Evolutionary conservation across 2,329 filamentous ascomycete species (phyloP).

Genomic region (Pestalotiopsis sp.): DNA sequence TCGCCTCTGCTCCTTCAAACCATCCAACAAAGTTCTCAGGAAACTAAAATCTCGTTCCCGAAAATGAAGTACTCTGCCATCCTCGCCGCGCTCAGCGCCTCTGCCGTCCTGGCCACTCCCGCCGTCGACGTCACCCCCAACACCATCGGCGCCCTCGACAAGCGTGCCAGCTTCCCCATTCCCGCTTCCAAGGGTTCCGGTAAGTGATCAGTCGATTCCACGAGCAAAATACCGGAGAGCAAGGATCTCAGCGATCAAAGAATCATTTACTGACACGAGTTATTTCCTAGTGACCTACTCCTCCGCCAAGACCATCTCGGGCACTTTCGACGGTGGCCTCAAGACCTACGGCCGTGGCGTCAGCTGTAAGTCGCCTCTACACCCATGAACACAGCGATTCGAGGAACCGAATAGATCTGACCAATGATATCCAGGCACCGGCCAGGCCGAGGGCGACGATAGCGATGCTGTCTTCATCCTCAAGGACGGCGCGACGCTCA

Average conservation of each 20-base stretch:
- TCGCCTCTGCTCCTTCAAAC: neutral
- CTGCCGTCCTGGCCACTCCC: conserved; percentile 21
- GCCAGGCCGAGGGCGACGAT: conserved; percentile 46
- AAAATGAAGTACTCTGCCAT: conserved; percentile 27
- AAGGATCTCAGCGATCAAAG: neutral
- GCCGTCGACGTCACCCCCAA: conserved; percentile 22
- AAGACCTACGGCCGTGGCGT: conserved; percentile 47
- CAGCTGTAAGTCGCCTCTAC: conserved; percentile 27
- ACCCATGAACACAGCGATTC: too few relatives aligned
- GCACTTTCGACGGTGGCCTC: conserved; percentile 47
- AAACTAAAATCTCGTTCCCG: neutral
- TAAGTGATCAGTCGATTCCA: neutral
- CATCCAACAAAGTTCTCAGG: neutral
- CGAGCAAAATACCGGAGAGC: neutral
- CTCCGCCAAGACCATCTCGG: conserved; percentile 19
- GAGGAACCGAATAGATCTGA: neutral
- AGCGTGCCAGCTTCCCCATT: conserved; percentile 30
- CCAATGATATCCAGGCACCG: conserved; percentile 21
- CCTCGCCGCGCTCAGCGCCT: conserved; percentile 23
- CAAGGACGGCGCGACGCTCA: conserved; percentile 31
- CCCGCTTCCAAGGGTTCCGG: conserved; percentile 28
- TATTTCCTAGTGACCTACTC: conserved; percentile 20
- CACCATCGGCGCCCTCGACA: conserved; percentile 18
- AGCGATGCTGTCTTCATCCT: conserved; percentile 34
- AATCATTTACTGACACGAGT: neutral